Evolutionary conservation across 192 early-diverging fungal species (phyloP).

Genomic region (Backusella tuberculispora): DNA sequence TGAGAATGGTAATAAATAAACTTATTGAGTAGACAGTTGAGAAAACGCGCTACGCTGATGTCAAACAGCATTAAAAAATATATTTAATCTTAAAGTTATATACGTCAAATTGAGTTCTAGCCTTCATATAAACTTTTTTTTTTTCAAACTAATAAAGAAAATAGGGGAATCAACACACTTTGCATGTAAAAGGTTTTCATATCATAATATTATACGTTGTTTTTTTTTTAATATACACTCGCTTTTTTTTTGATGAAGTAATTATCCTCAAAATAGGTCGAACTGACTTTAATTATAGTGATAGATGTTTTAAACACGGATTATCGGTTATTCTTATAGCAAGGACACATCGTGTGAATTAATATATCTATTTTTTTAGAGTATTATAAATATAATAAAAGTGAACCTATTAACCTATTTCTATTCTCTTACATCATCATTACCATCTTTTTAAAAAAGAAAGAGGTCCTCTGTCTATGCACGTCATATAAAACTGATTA

Average conservation of each 20-base stretch:
- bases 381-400: not conserved
- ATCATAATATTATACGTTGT: not conserved
- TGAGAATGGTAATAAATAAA: constrained; percentile 9
- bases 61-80: not conserved
- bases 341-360: not conserved
- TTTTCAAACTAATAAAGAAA: not conserved
- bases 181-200: too few species aligned
- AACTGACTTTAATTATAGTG: not conserved
- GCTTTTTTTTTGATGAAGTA: not conserved
- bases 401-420: not conserved
- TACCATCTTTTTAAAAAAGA: too few species aligned
- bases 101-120: not conserved
- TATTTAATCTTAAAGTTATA: not conserved
- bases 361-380: not conserved
- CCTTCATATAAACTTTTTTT: not conserved
- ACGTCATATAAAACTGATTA: too few species aligned
- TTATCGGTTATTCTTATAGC: not conserved
- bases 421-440: too few species aligned
- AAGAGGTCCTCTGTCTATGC: too few species aligned
- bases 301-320: not conserved
- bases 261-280: not conserved
- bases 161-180: too few species aligned
- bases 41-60: not conserved
- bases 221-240: not conserved
- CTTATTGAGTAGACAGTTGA: not conserved